Evolutionary conservation across 2,329 filamentous ascomycete genomes (phyloP).

Genomic region (Daldinia sp.): DNA sequence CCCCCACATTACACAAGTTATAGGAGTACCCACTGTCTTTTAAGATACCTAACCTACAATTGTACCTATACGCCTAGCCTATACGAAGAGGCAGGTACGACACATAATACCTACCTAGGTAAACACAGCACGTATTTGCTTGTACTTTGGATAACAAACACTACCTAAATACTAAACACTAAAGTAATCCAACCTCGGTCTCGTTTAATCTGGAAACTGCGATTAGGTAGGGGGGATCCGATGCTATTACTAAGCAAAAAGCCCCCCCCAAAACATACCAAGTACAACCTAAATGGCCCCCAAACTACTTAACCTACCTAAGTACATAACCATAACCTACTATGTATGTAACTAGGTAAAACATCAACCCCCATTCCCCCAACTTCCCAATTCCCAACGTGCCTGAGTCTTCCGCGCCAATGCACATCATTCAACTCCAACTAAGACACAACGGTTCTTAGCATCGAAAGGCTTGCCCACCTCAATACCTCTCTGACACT

Average conservation of each 20-base stretch:
- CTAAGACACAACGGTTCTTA: not conserved
- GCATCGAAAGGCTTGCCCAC: not conserved
- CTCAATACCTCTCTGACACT: too few relatives aligned
- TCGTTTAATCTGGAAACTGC: not conserved
- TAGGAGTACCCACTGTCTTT: too few relatives aligned
- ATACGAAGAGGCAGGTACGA: not conserved
- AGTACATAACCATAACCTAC: not conserved
- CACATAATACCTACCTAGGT: too few relatives aligned
- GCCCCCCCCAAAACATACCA: too few relatives aligned
- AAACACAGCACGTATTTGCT: too few relatives aligned
- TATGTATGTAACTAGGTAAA: too few relatives aligned
- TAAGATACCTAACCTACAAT: too few relatives aligned
- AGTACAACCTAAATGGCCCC: not conserved
- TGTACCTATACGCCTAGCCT: not conserved
- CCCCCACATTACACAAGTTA: not conserved
- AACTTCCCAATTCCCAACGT: not conserved
- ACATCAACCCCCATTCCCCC: not conserved
- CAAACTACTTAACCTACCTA: not conserved
- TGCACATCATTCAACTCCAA: conserved; percentile 7
- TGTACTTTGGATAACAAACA: too few relatives aligned
- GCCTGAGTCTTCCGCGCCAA: not conserved
- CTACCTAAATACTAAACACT: too few relatives aligned
- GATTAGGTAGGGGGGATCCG: not conserved
- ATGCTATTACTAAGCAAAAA: not conserved
- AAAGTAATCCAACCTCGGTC: not conserved